Conservation (phyloP, 805 yeast species). For the Monosporozyma servazzii region DNA sequence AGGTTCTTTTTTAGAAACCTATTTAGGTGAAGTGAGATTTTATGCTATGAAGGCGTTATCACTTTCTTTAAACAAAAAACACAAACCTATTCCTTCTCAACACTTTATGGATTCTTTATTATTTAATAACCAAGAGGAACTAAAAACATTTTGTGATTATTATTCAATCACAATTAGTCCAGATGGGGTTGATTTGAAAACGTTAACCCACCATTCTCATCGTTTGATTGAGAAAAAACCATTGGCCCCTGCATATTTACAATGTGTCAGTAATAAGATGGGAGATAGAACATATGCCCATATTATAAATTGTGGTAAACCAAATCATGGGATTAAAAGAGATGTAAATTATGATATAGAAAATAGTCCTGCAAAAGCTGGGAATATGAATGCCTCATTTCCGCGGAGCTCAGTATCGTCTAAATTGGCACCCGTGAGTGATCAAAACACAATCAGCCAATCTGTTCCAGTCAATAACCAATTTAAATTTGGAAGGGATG, state of each 20-base stretch:
- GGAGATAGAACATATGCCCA: constrained; percentile 22
- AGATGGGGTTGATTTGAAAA: constrained; percentile 37
- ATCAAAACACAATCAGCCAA: not conserved
- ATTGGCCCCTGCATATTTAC: constrained; percentile 40
- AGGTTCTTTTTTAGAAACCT: constrained; percentile 68
- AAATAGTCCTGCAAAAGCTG: not conserved
- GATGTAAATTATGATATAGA: not conserved
- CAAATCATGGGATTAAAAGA: constrained; percentile 11
- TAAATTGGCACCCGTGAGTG: not conserved
- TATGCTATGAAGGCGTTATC: constrained; percentile 62
- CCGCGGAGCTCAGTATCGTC: not conserved
- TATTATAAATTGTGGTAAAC: constrained; percentile 35
- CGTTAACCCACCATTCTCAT: constrained; percentile 33
- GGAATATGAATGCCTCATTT: not conserved
- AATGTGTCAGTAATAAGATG: constrained; percentile 34
- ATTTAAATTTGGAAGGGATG: not conserved
- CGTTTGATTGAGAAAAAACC: constrained; percentile 32
- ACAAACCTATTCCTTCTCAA: constrained; percentile 50
- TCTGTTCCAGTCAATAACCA: not conserved
- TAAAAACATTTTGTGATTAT: constrained; percentile 49
- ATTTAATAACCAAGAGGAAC: constrained; percentile 51
- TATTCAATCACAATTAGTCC: constrained; percentile 46
- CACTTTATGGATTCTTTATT: constrained; percentile 47
- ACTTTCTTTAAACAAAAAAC: constrained; percentile 57
- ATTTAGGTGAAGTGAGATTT: constrained; percentile 69